Evolutionary conservation across 768 basidiomycete genomes (phyloP).

Genomic region (Neoboletus subvelutipes): DNA sequence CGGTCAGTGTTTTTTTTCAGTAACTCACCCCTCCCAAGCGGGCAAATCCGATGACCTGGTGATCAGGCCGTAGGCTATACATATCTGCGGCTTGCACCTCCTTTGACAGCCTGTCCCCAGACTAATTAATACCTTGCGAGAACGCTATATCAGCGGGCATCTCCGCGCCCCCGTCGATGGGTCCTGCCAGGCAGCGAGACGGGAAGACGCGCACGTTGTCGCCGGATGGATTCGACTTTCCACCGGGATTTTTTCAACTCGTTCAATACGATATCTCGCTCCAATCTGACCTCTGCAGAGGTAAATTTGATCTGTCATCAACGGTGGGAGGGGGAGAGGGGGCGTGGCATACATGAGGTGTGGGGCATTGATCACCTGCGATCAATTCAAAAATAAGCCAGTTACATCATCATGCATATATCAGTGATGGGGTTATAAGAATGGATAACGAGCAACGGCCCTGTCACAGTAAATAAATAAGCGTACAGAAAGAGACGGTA

Average conservation of each 20-base stretch:
- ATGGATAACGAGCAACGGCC: background rate
- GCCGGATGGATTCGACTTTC: background rate
- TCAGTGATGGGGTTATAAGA: background rate
- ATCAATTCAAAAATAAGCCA: constrained; percentile 5
- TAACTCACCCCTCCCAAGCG: background rate
- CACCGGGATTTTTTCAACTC: background rate
- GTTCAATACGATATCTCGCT: background rate
- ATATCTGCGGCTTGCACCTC: background rate
- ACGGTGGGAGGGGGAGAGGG: background rate
- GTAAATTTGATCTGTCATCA: background rate
- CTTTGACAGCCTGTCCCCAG: background rate
- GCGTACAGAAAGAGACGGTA: background rate
- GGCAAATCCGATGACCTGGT: background rate
- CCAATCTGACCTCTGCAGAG: background rate
- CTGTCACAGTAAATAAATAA: background rate
- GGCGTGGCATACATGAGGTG: background rate
- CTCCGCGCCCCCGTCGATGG: background rate
- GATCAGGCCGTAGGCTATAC: background rate
- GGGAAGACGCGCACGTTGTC: background rate
- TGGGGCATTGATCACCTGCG: background rate
- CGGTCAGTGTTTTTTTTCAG: background rate
- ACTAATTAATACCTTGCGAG: background rate
- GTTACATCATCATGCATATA: constrained; percentile 1
- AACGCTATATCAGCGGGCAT: background rate
- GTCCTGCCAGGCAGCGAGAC: background rate